Base-by-base conservation (phyloP, 352 stramenopile species). In the Globisporangium cylindrosporum region DNA sequence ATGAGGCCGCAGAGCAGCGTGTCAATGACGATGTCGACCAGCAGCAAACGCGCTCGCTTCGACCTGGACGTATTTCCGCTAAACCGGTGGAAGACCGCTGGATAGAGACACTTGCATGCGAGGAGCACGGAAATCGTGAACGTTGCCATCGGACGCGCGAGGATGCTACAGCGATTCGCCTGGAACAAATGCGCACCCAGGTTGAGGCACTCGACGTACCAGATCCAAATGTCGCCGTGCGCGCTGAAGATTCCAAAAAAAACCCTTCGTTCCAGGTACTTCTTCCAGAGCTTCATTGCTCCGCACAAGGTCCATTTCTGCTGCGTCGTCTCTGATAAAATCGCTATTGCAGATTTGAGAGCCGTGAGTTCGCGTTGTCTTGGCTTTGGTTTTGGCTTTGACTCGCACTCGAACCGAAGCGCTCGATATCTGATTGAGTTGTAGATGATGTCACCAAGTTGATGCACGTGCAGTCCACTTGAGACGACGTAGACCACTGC, bases 131-230 rank as follows among this genome's bases (percentile, higher is more conserved):
- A 8, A 29, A 53, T n/a, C 12, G 5, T 18, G n/a, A 51, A 15
- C 32, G 29, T 38, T 10, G 59, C 38, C 8, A 20, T 57, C 4
- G 29, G 22, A 14, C 48, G 61, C 6, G n/a, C 24, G n/a, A 67
- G 20, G 1, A 24, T 12, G 3, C 61, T 60, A 49, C 61, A 67
- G 49, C 61, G 61, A 25, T 6, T 53, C 6, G 27, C 61, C 24
- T 67, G 61, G 14, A 67, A 38, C 48, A 67, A 14, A 22, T 67
- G 61, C n/a, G 61, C 49, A 5, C 22, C 49, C 20, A 67, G 61
- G 32, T 67, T 67, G 32, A 67, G 61, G 48, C 29, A 67, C 32
- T 67, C 61, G 49, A 67, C 32, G 32, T 49, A 24, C 61, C 61
- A 67, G 49, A 59, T 53, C 3, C 61, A 32, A 14, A 59, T 25